These are phyloP conservation scores for Trifolium fragiferum DNA, from an alignment of 306 rosid genomes.

Conservation along the genomic window DNA sequence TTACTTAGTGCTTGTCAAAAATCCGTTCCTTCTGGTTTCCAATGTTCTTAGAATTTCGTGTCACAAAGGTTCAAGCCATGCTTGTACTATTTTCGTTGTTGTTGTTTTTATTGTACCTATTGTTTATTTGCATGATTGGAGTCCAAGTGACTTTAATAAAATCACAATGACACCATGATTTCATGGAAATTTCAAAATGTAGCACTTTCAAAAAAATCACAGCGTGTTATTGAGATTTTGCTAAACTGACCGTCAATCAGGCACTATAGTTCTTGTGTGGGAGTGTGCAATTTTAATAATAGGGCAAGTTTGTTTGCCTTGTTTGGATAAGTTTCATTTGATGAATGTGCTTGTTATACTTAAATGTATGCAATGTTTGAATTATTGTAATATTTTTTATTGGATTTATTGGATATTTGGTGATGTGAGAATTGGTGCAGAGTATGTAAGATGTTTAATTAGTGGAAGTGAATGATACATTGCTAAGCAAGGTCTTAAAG, in stretches of 20 bases:
- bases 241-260: background rate
- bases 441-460: background rate
- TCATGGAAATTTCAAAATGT: background rate
- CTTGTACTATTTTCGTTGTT: background rate
- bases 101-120: background rate
- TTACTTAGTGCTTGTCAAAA: slow-evolving; percentile 75
- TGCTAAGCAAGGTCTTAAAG: too few species aligned
- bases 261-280: background rate
- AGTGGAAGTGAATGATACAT: too few species aligned
- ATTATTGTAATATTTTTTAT: slow-evolving; percentile 6
- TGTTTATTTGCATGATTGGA: too few species aligned
- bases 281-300: slow-evolving; percentile 29
- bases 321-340: background rate
- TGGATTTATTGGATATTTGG: background rate
- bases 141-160: background rate
- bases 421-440: too few species aligned
- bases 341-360: background rate
- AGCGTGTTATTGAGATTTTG: background rate
- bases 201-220: too few species aligned
- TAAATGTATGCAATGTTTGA: background rate
- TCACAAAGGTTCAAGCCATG: background rate
- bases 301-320: slow-evolving; percentile 38
- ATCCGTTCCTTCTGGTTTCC: slow-evolving; percentile 66
- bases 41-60: slow-evolving; percentile 48
- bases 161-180: background rate